Evolutionary conservation across 495 filamentous ascomycete species (phyloP), one percentile per base, ranked within the genome.

Genomic region (Tuber microsphaerosporum): DNA sequence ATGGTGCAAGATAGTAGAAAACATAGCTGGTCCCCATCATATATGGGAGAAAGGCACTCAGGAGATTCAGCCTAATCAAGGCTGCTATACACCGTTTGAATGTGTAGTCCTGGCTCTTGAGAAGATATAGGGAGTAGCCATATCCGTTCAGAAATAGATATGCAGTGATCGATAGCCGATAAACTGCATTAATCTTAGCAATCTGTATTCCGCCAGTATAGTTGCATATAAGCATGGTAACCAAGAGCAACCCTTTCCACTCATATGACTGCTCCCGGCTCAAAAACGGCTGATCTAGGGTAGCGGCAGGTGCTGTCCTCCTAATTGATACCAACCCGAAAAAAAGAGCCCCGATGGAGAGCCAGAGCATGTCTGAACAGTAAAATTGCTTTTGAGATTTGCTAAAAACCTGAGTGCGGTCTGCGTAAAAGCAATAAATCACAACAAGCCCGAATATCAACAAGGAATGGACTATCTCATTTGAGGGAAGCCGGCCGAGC

Each of bases 191-290:
- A 4, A 83, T 75, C 70, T 84, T 85, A 14, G 88, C 89, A 61
- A n/a, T 61, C n/a, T 61, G n/a, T 31, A 31, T 31, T 39, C 85
- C 88, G 42, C 86, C 84, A 65, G 87, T 87, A 75, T 87, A 91
- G 75, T 89, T 86, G 78, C 89, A 90, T 43, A 88, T 84, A 39
- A 91, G 83, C 31, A 91, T 86, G 37, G 87, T 76, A 71, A 86
- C 83, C 75, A 90, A 89, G 88, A 91, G 88, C 85, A 88, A 87
- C 22, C 89, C 89, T 84, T 90, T 91, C 86, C 87, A 89, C 80
- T 91, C 89, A 77, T 90, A 85, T 6, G 87, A 88, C 76, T 90
- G 89, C 26, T 86, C 82, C 76, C 88, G 83, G 10, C 85, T 85
- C 22, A 91, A 83, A 74, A 87, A 89, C 26, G 34, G 75, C 48